A percentile compares a stretch with the other conserved stretches of the same genome.
These are phyloP conservation scores for Plenodomus biglobosus DNA, from an alignment of 2,329 filamentous ascomycete species.

Conservation along the genomic window DNA sequence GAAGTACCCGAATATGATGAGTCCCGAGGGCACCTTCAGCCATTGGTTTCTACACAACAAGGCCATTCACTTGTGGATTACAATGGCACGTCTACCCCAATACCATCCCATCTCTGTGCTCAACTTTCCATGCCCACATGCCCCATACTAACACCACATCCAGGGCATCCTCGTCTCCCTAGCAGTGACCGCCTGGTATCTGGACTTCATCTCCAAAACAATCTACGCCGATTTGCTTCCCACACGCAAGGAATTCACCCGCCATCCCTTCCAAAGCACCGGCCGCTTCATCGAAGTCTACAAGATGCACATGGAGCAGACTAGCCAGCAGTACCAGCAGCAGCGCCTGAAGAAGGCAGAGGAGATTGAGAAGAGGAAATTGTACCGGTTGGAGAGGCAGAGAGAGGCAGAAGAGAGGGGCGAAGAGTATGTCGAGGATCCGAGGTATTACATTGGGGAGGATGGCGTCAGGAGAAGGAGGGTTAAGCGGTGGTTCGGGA, in stretches of 20 bases:
- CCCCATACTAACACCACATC: neutral
- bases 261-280: constrained; percentile 69
- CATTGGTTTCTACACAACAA: constrained; percentile 82
- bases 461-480: constrained; percentile 54
- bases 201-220: constrained; percentile 77
- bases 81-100: constrained; percentile 62
- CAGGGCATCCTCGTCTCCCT: constrained; percentile 69
- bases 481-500: constrained; percentile 80
- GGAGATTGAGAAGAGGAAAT: constrained; percentile 82
- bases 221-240: constrained; percentile 80
- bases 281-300: constrained; percentile 70
- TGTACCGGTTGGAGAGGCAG: constrained; percentile 68
- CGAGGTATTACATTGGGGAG: constrained; percentile 42
- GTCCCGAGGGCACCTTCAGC: constrained; percentile 76
- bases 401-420: constrained; percentile 37
- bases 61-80: constrained; percentile 77
- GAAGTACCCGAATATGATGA: constrained; percentile 87
- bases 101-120: neutral
- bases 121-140: constrained; percentile 1
- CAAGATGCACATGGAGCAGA: constrained; percentile 72
- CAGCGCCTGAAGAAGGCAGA: constrained; percentile 73
- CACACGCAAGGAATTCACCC: constrained; percentile 65
- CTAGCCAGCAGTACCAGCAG: constrained; percentile 67
- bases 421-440: constrained; percentile 41
- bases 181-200: constrained; percentile 70